phyloP scores from a whole-genome alignment of 805 yeast species.

The Komagataella mondaviorum region DNA sequence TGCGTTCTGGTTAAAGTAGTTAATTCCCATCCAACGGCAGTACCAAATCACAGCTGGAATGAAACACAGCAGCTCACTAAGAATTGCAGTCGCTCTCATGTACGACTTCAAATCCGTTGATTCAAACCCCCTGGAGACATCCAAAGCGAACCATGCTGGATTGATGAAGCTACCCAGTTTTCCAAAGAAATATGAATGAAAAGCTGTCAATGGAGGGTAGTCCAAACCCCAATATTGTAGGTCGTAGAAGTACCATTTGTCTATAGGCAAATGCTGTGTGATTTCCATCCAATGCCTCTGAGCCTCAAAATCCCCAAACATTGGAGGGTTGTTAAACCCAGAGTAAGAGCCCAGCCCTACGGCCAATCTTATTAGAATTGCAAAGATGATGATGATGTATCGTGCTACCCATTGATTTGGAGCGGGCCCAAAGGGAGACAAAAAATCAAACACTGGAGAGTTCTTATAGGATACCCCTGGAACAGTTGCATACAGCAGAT shows the following conservation, averaged over 20 bases:
- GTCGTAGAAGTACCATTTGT: slow-evolving; percentile 82
- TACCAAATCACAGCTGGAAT: slow-evolving; percentile 71
- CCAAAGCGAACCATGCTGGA: slow-evolving; percentile 64
- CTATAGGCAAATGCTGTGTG: slow-evolving; percentile 61
- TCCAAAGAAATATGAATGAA: slow-evolving; percentile 76
- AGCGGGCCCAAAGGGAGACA: slow-evolving; percentile 68
- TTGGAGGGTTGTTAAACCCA: slow-evolving; percentile 59
- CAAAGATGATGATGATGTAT: slow-evolving; percentile 58
- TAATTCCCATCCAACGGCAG: slow-evolving; percentile 58
- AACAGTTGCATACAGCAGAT: background rate
- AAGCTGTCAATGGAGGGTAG: slow-evolving; percentile 95
- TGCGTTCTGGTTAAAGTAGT: slow-evolving; percentile 32
- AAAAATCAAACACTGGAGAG: slow-evolving; percentile 66
- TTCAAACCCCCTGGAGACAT: slow-evolving; percentile 67
- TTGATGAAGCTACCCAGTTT: slow-evolving; percentile 52
- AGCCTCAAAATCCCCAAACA: slow-evolving; percentile 94
- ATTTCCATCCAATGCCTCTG: slow-evolving; percentile 97
- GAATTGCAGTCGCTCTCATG: slow-evolving; percentile 71
- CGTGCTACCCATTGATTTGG: slow-evolving; percentile 87
- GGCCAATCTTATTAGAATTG: slow-evolving; percentile 67
- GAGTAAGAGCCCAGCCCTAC: slow-evolving; percentile 84
- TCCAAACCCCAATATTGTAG: slow-evolving; percentile 93
- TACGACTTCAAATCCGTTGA: slow-evolving; percentile 52
- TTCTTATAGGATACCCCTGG: slow-evolving; percentile 3
- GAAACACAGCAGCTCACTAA: slow-evolving; percentile 62